Conservation (phyloP, 495 filamentous ascomycete genomes). For the Aspergillus carlsbadensis region DNA sequence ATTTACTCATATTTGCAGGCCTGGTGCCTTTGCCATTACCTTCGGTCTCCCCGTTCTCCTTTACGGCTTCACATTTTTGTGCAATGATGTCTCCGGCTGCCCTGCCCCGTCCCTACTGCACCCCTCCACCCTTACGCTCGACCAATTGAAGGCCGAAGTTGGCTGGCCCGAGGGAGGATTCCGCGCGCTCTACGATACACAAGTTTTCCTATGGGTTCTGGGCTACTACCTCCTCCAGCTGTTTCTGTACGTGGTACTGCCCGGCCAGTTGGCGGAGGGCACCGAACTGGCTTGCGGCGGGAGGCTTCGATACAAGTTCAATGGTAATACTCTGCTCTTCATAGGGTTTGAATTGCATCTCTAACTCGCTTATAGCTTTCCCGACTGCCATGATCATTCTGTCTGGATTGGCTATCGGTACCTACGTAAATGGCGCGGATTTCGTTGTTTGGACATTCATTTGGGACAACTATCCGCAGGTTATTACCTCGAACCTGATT, state of each 20-base stretch:
- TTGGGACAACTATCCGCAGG: slow-evolving; percentile 81
- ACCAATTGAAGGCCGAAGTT: slow-evolving; percentile 69
- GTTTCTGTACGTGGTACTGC: slow-evolving; percentile 72
- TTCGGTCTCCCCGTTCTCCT: slow-evolving; percentile 73
- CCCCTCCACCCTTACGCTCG: slow-evolving; percentile 68
- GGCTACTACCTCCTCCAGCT: slow-evolving; percentile 80
- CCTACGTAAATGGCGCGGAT: slow-evolving; percentile 70
- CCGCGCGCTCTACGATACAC: slow-evolving; percentile 55
- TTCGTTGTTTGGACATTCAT: slow-evolving; percentile 92
- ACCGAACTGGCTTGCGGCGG: slow-evolving; percentile 68
- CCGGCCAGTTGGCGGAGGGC: slow-evolving; percentile 70
- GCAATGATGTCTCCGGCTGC: slow-evolving; percentile 91
- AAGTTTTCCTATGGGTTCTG: slow-evolving; percentile 63
- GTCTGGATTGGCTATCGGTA: slow-evolving; percentile 66
- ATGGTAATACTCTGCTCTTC: slow-evolving; percentile 52
- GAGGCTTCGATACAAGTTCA: slow-evolving; percentile 83
- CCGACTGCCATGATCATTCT: slow-evolving; percentile 69
- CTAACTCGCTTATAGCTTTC: slow-evolving; percentile 58
- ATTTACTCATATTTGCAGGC: slow-evolving; percentile 41
- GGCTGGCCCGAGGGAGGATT: slow-evolving; percentile 74
- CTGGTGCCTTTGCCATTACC: slow-evolving; percentile 70
- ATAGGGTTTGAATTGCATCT: neutral
- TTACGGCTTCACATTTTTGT: slow-evolving; percentile 77
- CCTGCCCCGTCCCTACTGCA: slow-evolving; percentile 81
- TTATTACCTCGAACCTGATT: slow-evolving; percentile 79